A percentile compares a stretch with the other conserved stretches of the same genome.
phyloP scores from a whole-genome alignment of 352 stramenopile genomes.

The Phytophthora citrophthora region DNA sequence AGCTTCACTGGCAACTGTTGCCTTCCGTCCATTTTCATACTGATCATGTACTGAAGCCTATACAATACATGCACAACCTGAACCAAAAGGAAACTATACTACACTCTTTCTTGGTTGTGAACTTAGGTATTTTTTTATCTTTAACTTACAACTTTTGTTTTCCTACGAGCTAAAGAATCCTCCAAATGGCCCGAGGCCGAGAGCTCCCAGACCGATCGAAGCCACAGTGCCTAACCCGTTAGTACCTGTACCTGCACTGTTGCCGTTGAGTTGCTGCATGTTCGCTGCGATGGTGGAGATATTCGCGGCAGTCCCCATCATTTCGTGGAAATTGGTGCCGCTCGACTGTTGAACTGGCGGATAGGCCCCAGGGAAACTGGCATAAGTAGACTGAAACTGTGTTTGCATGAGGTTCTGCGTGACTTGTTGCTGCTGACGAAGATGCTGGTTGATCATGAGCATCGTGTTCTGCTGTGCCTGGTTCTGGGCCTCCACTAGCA shows the following conservation, averaged over 20 bases:
- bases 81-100: too few species aligned
- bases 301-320: constrained; percentile 21
- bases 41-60: too few species aligned
- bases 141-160: constrained; percentile 2
- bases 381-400: constrained; percentile 3
- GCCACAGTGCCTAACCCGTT: constrained; percentile 14
- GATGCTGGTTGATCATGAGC: constrained; percentile 17
- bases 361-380: constrained; percentile 1
- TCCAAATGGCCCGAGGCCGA: constrained; percentile 17
- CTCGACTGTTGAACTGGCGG: constrained; percentile 8
- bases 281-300: constrained; percentile 22
- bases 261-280: constrained; percentile 24
- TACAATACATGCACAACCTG: not conserved
- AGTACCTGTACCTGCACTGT: not conserved
- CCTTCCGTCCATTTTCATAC: too few species aligned
- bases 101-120: too few species aligned
- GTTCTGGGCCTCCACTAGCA: constrained; percentile 14
- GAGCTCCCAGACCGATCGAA: constrained; percentile 14
- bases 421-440: constrained; percentile 17
- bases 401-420: constrained; percentile 1
- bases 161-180: constrained; percentile 13
- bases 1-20: not conserved
- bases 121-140: not conserved
- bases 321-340: constrained; percentile 21
- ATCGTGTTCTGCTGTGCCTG: constrained; percentile 16